Evolutionary conservation across 768 basidiomycete genomes (phyloP), one percentile per base, ranked within the genome.

Genomic region (Cystobasidium tubakii): DNA sequence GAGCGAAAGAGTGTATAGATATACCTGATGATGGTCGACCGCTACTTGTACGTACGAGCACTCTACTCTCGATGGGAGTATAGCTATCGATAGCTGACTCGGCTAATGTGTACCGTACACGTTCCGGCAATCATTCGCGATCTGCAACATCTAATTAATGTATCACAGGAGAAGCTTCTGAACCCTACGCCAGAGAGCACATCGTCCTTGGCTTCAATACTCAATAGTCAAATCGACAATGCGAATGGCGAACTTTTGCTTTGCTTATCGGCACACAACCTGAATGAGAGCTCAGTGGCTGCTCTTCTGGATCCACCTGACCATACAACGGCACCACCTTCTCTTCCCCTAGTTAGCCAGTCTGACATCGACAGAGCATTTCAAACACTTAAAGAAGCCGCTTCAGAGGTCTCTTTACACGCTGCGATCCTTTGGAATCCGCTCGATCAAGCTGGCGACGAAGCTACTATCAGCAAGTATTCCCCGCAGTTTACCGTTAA

Each of bases 171-270:
- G 17, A 36, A 50, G n/a, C 62, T 73, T 19, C 44, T 73, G 15
- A 36, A 73, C n/a, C 72, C 72, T 17, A 73, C 72, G 9, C 21
- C 42, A 33, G 72, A 46, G n/a, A 36, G 33, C 33, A 64, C 62
- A 13, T 23, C 72, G 34, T 64, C 72, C 1, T 9, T 73, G 1
- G 60, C 72, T 29, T 64, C 62, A 6, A 17, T 64, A 13, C 50
- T 73, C n/a, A 63, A 73, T n/a, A 31, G 43, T 17, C 72, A 73
- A 17, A 64, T 73, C n/a, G 72, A 65, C n/a, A 25, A 23, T 31
- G 69, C 72, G 29, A 80, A 81, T 33, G 82, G 81, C 39, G 82
- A 83, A 75, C 62, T 80, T 50, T 67, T 82, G 31, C 74, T 83
- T 34, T 62, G 79, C 1, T 75, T 83, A 33, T 79, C 77, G 6